These are phyloP conservation scores for Camillea tinctor DNA, from an alignment of 2,329 filamentous ascomycete species.

Conservation along the genomic window DNA sequence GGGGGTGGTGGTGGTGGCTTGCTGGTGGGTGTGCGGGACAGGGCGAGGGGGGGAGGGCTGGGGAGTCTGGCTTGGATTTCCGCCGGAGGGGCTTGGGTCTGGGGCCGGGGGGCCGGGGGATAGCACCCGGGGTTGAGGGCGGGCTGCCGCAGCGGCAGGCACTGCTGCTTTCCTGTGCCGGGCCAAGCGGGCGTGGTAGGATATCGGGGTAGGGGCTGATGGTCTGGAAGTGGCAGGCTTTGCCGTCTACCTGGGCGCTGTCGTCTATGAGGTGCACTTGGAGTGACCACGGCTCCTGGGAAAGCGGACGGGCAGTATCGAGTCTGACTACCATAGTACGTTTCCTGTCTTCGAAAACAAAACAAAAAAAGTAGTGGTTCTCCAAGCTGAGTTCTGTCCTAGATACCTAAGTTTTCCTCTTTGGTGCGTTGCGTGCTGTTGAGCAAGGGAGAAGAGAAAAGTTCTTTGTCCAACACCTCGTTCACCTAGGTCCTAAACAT, in stretches of 20 bases:
- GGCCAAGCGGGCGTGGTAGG: not conserved
- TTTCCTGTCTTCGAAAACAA: slow-evolving; percentile 1
- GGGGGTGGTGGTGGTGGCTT: not conserved
- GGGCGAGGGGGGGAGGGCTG: not conserved
- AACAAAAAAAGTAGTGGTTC: not conserved
- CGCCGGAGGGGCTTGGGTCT: too few species aligned
- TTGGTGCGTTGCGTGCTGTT: too few species aligned
- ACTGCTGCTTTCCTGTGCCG: not conserved
- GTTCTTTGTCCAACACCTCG: not conserved
- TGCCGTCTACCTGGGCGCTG: slow-evolving; percentile 10
- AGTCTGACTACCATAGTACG: slow-evolving; percentile 20
- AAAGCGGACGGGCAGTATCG: slow-evolving; percentile 18
- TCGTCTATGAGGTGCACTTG: slow-evolving; percentile 15
- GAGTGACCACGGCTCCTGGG: slow-evolving; percentile 14
- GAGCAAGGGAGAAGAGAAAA: not conserved
- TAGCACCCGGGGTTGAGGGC: too few species aligned
- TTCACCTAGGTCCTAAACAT: not conserved
- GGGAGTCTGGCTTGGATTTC: too few species aligned
- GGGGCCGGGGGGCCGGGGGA: too few species aligned
- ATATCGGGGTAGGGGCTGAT: slow-evolving; percentile 7
- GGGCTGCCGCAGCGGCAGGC: too few species aligned
- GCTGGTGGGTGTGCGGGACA: too few species aligned
- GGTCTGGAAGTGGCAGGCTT: slow-evolving; percentile 12
- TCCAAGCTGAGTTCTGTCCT: not conserved
- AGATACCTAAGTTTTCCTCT: not conserved